Evolutionary conservation across 2,329 filamentous ascomycete genomes (phyloP).

Genomic region (Colletotrichum gloeosporioides): DNA sequence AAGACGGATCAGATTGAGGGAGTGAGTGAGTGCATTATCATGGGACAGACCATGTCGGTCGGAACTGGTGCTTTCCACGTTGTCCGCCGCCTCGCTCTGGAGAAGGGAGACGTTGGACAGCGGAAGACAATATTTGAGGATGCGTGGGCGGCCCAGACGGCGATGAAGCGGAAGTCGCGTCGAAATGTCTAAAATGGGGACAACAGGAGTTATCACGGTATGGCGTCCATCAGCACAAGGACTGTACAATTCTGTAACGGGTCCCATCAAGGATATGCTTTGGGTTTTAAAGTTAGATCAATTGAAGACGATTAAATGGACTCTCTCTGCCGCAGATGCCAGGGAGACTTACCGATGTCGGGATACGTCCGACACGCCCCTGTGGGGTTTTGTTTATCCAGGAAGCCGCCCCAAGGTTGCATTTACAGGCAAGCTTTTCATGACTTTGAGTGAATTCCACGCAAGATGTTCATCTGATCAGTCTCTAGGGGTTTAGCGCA

Average conservation of each 20-base stretch:
- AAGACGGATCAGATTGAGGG: conserved; percentile 93
- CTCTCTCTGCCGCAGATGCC: not conserved
- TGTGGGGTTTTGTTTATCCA: not conserved
- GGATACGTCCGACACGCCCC: not conserved
- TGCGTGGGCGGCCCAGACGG: conserved; percentile 53
- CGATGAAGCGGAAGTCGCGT: conserved; percentile 15
- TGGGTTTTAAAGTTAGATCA: not conserved
- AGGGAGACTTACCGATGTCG: not conserved
- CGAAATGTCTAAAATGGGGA: not conserved
- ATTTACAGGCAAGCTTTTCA: not conserved
- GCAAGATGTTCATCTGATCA: not conserved
- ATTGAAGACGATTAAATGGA: not conserved
- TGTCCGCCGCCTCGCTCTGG: conserved; percentile 76
- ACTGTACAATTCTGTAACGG: conserved; percentile 6
- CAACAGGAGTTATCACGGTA: not conserved
- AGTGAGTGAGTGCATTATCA: conserved; percentile 96
- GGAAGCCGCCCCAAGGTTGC: not conserved
- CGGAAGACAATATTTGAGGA: conserved; percentile 76
- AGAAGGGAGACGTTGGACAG: conserved; percentile 59
- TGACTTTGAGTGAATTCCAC: not conserved
- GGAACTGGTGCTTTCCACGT: conserved; percentile 94
- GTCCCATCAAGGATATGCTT: not conserved
- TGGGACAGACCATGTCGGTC: conserved; percentile 92
- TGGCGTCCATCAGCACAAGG: not conserved
- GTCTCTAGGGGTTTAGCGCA: not conserved